phyloP scores from a whole-genome alignment of 2,329 filamentous ascomycete species.

The Colletotrichum phormii region DNA sequence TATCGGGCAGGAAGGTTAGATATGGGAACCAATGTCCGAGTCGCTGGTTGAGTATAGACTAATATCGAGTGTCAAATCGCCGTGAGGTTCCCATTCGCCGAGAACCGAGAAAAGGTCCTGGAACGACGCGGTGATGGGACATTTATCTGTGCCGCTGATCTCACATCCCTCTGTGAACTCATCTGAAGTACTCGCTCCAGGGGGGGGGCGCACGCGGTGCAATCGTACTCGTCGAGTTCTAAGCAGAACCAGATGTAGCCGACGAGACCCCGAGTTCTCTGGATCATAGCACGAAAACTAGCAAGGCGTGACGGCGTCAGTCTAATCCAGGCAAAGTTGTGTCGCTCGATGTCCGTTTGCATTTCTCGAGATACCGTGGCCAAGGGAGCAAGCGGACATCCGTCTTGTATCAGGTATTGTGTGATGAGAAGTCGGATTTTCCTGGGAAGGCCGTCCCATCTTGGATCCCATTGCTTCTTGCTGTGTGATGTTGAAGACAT shows the following conservation, averaged over 20 bases:
- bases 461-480: slow-evolving; percentile 1
- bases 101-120: slow-evolving; percentile 42
- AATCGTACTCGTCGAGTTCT: slow-evolving; percentile 46
- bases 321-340: slow-evolving; percentile 46
- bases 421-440: slow-evolving; percentile 43
- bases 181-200: neutral
- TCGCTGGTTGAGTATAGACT: slow-evolving; percentile 46
- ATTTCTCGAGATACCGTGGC: slow-evolving; percentile 47
- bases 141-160: slow-evolving; percentile 33
- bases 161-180: slow-evolving; percentile 13
- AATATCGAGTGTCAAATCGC: slow-evolving; percentile 45
- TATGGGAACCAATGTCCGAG: slow-evolving; percentile 46
- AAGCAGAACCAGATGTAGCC: slow-evolving; percentile 45
- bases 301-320: slow-evolving; percentile 44
- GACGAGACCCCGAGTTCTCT: slow-evolving; percentile 44
- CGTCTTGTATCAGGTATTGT: slow-evolving; percentile 38
- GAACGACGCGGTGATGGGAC: slow-evolving; percentile 38
- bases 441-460: slow-evolving; percentile 38
- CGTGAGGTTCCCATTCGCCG: slow-evolving; percentile 42
- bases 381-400: slow-evolving; percentile 39
- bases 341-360: slow-evolving; percentile 44
- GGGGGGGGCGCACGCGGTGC: slow-evolving; percentile 37
- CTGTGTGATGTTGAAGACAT: neutral
- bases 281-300: slow-evolving; percentile 43
- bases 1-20: slow-evolving; percentile 44